A percentile compares a stretch with the other conserved stretches of the same genome.
These are phyloP conservation scores for Puccinia coronata DNA, from an alignment of 1,284 basidiomycete genomes.

Conservation along the genomic window DNA sequence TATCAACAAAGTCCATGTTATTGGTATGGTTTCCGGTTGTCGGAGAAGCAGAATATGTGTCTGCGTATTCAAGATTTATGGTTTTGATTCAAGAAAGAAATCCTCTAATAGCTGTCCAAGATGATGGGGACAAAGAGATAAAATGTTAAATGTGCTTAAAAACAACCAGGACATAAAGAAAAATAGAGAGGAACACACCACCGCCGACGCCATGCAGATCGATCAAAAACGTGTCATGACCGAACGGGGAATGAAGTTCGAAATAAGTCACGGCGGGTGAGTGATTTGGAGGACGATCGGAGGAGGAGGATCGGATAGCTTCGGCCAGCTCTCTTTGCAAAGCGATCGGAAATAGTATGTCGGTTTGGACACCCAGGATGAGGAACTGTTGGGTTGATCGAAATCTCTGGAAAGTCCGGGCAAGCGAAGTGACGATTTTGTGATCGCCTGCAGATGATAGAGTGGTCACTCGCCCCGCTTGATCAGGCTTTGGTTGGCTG, in stretches of 20 bases:
- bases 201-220: slow-evolving; percentile 40
- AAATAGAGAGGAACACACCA: slow-evolving; percentile 29
- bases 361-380: slow-evolving; percentile 91
- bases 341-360: slow-evolving; percentile 95
- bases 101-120: slow-evolving; percentile 2
- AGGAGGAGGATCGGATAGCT: slow-evolving; percentile 73
- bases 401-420: slow-evolving; percentile 77
- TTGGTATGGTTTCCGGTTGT: too few species aligned
- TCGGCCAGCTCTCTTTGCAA: slow-evolving; percentile 95
- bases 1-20: too few species aligned
- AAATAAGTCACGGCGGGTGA: slow-evolving; percentile 87
- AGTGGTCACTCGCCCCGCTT: slow-evolving; percentile 51
- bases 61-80: too few species aligned
- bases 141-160: neutral
- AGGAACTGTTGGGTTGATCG: slow-evolving; percentile 68
- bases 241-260: slow-evolving; percentile 97
- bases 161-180: neutral
- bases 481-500: too few species aligned
- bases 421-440: slow-evolving; percentile 69
- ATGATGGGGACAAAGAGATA: neutral
- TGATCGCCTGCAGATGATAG: slow-evolving; percentile 62
- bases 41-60: too few species aligned
- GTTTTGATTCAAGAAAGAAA: slow-evolving; percentile 22
- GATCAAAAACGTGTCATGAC: slow-evolving; percentile 82
- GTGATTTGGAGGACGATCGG: neutral